phyloP scores from a whole-genome alignment of 768 basidiomycete genomes.

The Melanogaster broomeanus region DNA sequence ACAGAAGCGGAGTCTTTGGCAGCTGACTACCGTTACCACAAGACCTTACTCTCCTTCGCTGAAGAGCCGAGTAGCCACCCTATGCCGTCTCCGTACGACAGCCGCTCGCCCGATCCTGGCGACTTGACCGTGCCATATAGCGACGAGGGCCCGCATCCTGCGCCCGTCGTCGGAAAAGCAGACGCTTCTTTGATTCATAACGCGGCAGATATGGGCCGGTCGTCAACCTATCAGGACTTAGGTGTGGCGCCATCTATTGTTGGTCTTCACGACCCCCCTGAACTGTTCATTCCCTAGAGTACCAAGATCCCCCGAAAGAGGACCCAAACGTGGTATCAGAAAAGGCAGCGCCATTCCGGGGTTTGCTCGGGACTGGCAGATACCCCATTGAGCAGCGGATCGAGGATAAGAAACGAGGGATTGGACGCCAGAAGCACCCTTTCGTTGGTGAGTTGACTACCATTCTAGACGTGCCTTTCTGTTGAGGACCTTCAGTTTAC shows the following conservation, averaged over 20 bases:
- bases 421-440: conserved; percentile 81
- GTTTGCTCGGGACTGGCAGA: conserved; percentile 46
- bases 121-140: conserved; percentile 19
- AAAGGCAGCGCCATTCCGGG: conserved; percentile 42
- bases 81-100: conserved; percentile 15
- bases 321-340: conserved; percentile 32
- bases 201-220: conserved; percentile 42
- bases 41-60: conserved; percentile 13
- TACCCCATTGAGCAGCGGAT: conserved; percentile 80
- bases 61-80: conserved; percentile 13
- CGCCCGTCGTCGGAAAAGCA: conserved; percentile 18
- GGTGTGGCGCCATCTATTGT: conserved; percentile 36
- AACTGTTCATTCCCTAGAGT: conserved; percentile 46
- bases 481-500: conserved; percentile 50
- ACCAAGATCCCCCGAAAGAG: conserved; percentile 52
- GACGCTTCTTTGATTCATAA: conserved; percentile 48
- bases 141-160: conserved; percentile 19
- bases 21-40: conserved; percentile 27
- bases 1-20: conserved; percentile 26
- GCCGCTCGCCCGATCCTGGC: not conserved
- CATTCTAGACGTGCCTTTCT: not conserved
- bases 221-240: conserved; percentile 51
- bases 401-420: conserved; percentile 83
- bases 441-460: conserved; percentile 58
- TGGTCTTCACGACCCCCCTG: not conserved